Evolutionary conservation across 306 rosid genomes (phyloP).

Genomic region (Arachis stenosperma): DNA sequence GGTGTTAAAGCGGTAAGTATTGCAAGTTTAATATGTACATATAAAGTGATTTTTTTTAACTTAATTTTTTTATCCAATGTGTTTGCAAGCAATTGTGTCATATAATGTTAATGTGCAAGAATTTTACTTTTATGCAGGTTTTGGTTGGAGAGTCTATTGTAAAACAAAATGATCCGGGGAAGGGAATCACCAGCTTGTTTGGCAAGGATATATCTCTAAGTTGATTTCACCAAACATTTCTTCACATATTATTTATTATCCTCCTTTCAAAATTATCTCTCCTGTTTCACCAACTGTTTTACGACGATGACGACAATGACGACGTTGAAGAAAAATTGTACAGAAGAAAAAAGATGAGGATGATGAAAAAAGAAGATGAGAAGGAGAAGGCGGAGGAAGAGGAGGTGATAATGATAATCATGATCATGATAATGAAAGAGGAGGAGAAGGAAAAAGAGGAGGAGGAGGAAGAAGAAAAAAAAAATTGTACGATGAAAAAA

Average conservation of each 20-base stretch:
- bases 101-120: not conserved
- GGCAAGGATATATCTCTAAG: slow-evolving; percentile 72
- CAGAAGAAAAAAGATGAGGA: too few species aligned
- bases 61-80: not conserved
- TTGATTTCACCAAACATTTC: slow-evolving; percentile 28
- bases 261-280: too few species aligned
- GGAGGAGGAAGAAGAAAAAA: too few species aligned
- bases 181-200: slow-evolving; percentile 82
- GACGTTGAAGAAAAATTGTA: too few species aligned
- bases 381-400: too few species aligned
- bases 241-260: not conserved
- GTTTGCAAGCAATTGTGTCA: not conserved
- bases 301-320: too few species aligned
- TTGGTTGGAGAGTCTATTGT: slow-evolving; percentile 95
- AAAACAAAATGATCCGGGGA: slow-evolving; percentile 81
- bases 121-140: slow-evolving; percentile 51
- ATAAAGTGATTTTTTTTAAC: not conserved
- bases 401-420: too few species aligned
- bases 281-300: too few species aligned
- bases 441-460: too few species aligned
- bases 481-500: too few species aligned
- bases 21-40: slow-evolving; percentile 24
- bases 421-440: too few species aligned
- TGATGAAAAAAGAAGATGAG: too few species aligned
- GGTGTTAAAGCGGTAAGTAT: slow-evolving; percentile 88